Evolutionary conservation across 306 rosid species (phyloP).

Genomic region (Arachis stenosperma): DNA sequence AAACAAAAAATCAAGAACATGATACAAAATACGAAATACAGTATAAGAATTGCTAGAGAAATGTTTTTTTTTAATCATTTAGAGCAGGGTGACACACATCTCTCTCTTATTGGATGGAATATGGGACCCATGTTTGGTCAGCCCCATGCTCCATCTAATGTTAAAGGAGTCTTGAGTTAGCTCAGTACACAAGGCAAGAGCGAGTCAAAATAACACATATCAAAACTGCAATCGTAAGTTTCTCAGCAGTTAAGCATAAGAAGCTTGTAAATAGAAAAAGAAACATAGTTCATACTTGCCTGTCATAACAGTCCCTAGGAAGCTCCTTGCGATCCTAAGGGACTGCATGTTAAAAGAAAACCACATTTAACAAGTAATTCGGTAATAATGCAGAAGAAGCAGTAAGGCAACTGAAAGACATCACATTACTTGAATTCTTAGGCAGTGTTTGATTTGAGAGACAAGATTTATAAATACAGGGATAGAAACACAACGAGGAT

Average conservation of each 20-base stretch:
- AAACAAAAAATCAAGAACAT: background rate
- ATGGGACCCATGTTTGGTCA: too few relatives aligned
- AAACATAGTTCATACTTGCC: slow-evolving; percentile 48
- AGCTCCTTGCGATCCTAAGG: slow-evolving; percentile 43
- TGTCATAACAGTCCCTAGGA: slow-evolving; percentile 49
- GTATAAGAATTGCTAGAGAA: slow-evolving; percentile 16
- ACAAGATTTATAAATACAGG: too few relatives aligned
- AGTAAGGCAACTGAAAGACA: background rate
- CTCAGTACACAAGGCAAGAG: too few relatives aligned
- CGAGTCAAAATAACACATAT: too few relatives aligned
- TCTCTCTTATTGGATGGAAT: too few relatives aligned
- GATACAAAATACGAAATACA: background rate
- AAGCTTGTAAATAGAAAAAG: background rate
- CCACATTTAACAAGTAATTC: background rate
- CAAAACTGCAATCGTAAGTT: background rate
- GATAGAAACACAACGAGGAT: too few relatives aligned
- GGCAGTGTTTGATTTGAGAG: background rate
- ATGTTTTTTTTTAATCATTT: too few relatives aligned
- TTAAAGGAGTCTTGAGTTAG: too few relatives aligned
- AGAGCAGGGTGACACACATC: too few relatives aligned
- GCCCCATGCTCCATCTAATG: too few relatives aligned
- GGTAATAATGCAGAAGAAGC: background rate
- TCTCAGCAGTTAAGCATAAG: background rate
- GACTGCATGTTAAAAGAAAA: slow-evolving; percentile 48
- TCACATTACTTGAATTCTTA: background rate